A percentile compares a stretch with the other conserved stretches of the same genome.
These are phyloP conservation scores for Trichoderma koningii DNA, from an alignment of 2,329 filamentous ascomycete genomes.

Conservation along the genomic window DNA sequence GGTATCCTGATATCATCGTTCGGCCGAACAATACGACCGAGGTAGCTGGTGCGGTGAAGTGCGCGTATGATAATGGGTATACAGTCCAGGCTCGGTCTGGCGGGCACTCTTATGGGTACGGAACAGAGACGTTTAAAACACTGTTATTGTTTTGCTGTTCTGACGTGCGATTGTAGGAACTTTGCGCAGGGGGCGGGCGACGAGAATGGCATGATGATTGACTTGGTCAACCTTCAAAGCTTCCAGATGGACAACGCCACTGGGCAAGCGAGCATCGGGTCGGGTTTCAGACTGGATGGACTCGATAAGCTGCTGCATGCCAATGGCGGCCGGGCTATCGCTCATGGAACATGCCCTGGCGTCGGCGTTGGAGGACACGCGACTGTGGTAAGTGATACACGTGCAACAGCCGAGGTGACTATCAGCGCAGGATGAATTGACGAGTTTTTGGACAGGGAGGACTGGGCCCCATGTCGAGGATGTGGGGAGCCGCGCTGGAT, in stretches of 20 bases:
- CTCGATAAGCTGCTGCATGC: constrained; percentile 53
- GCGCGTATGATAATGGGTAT: constrained; percentile 51
- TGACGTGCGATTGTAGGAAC: constrained; percentile 36
- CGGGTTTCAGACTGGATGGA: constrained; percentile 55
- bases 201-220: constrained; percentile 48
- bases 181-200: constrained; percentile 52
- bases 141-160: not conserved
- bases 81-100: constrained; percentile 65
- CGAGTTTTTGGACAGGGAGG: constrained; percentile 48
- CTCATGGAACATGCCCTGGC: constrained; percentile 61
- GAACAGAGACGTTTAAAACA: constrained; percentile 10
- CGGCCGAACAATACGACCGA: constrained; percentile 56
- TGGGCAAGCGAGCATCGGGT: constrained; percentile 58
- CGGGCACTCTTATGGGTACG: constrained; percentile 64
- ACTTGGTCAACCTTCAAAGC: constrained; percentile 54
- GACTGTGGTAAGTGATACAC: constrained; percentile 50
- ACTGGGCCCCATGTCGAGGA: constrained; percentile 58
- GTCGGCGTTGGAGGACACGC: constrained; percentile 62
- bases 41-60: constrained; percentile 59
- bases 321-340: constrained; percentile 57
- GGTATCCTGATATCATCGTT: constrained; percentile 58
- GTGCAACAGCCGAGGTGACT: not conserved
- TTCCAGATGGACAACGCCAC: constrained; percentile 56
- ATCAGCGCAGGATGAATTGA: too few relatives aligned
- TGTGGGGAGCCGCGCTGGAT: constrained; percentile 60